Evolutionary conservation across 2,329 filamentous ascomycete genomes (phyloP).

Genomic region (Drechslerella coelobrocha): DNA sequence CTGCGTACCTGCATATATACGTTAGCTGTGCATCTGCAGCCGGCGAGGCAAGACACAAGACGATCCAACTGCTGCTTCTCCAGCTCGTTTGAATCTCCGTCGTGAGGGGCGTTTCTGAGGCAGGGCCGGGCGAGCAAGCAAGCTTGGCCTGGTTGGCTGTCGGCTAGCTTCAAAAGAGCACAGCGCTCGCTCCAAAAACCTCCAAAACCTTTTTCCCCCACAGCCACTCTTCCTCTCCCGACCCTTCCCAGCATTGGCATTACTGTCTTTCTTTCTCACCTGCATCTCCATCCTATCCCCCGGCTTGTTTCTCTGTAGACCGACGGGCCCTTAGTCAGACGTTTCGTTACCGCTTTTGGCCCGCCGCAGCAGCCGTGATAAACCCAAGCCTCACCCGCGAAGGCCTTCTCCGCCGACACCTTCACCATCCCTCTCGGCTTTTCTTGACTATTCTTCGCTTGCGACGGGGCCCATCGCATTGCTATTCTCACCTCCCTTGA

Average conservation of each 20-base stretch:
- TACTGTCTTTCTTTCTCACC: not conserved
- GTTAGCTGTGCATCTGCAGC: constrained; percentile 4
- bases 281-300: not conserved
- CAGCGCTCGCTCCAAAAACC: not conserved
- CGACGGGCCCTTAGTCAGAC: constrained; percentile 45
- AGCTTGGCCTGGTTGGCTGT: no score
- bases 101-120: no score
- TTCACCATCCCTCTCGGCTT: constrained; percentile 1
- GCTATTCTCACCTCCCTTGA: constrained; percentile 12
- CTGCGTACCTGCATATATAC: constrained; percentile 2
- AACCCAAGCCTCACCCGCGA: constrained; percentile 47
- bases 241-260: not conserved
- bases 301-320: constrained; percentile 7
- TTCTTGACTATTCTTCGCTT: constrained; percentile 10
- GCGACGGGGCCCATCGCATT: constrained; percentile 40
- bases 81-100: no score
- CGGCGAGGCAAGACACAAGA: not conserved
- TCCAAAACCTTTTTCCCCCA: not conserved
- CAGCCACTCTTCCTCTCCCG: not conserved
- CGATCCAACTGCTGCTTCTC: no score
- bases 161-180: not conserved
- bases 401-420: constrained; percentile 20
- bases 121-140: no score
- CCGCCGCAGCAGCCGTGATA: constrained; percentile 37
- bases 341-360: constrained; percentile 49